Base-by-base conservation (phyloP, 202 grass and related monocot species). In the Digitaria exilis region DNA sequence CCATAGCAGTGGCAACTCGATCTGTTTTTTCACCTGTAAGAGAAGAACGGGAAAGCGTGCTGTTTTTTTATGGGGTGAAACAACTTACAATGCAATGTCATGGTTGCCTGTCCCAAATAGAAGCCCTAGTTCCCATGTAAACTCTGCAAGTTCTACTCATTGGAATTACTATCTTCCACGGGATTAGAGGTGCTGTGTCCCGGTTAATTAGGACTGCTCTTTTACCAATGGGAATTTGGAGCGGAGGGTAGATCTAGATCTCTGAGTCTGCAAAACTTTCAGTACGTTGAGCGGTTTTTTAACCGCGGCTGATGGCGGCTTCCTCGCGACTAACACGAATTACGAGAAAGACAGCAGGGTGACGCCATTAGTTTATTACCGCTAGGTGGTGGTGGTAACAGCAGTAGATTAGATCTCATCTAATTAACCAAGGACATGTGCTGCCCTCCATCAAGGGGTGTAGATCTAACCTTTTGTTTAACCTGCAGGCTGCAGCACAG, bases 241-340 rank as follows among this genome's bases (percentile, higher is more conserved):
- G 43, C 8, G 43, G 80, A n/a, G 74, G 86, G 83, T 94, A 91
- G 89, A 94, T 94, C 92, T 91, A 85, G 92, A 94, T 91, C 88
- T 84, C 82, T 81, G 70, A 85, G 79, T 82, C 91, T 64, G 77
- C 22, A 71, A 87, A 39, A 1, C 52, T 89, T 88, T 76, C 82
- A 79, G 71, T 70, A 80, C 78, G 4, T 29, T 15, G 75, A 82
- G 66, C 0, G 1, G 3, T 39, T 81, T 92, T 89, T 88, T 85
- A 85, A 85, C 88, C 57, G 54, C 69, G 49, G 78, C 83, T 70
- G 81, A 89, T 91, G 88, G 80, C 88, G 69, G 65, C 74, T 91
- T 91, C 86, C 25, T 82, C 65, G 65, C 76, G 61, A 84, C 84
- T 82, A 85, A 34, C 88, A 82, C 81, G 43, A 76, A 87, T 30